Percentiles rank a stretch among this genome's conserved stretches.
Evolutionary conservation across 2,329 filamentous ascomycete species (phyloP).

Genomic region (Erysiphe pulchra): DNA sequence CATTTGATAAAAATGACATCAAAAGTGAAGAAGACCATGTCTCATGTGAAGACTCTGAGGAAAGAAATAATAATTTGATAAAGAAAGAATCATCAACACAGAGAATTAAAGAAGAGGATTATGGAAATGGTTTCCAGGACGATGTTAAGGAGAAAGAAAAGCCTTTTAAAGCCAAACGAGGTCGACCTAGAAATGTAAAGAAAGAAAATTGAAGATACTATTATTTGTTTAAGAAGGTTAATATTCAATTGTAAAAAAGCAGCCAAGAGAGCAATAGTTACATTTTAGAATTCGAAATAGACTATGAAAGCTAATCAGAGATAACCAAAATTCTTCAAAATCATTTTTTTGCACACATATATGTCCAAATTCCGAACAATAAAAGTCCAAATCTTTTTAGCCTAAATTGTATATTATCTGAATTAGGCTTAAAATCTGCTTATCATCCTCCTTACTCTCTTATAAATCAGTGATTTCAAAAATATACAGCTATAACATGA

Average conservation of each 20-base stretch:
- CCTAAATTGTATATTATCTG: too few species aligned
- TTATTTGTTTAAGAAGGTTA: not conserved
- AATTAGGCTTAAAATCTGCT: too few species aligned
- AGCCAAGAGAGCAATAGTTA: too few species aligned
- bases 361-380: too few species aligned
- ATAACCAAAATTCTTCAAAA: too few species aligned
- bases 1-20: not conserved
- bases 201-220: not conserved
- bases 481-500: too few species aligned
- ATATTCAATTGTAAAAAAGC: not conserved
- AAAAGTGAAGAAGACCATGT: not conserved
- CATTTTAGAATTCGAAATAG: too few species aligned
- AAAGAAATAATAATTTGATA: conserved; percentile 10
- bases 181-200: not conserved
- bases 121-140: conserved; percentile 9
- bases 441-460: too few species aligned
- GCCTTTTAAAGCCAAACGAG: not conserved
- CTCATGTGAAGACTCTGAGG: conserved; percentile 2
- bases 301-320: too few species aligned
- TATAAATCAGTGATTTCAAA: too few species aligned
- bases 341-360: too few species aligned
- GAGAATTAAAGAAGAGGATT: conserved; percentile 6
- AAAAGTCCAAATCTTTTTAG: too few species aligned
- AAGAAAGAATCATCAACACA: conserved; percentile 19
- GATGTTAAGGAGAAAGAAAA: conserved; percentile 5